phyloP scores from a whole-genome alignment of 345 rosid genomes.

The Euphorbia pulcherrima region DNA sequence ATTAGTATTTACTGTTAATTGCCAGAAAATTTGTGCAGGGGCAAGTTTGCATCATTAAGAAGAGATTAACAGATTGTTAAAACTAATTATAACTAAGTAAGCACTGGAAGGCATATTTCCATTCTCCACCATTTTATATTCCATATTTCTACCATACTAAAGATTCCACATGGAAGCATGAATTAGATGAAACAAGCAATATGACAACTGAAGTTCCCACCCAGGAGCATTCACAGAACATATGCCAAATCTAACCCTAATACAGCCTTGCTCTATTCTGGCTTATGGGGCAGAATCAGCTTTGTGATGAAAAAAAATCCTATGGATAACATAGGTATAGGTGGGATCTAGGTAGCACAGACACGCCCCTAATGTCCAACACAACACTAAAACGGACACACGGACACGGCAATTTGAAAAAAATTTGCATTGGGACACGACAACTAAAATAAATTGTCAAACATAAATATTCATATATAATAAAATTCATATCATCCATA shows the following conservation, averaged over 20 bases:
- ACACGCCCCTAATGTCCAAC: too few species aligned
- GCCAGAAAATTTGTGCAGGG: background rate
- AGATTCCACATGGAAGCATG: background rate
- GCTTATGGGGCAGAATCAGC: conserved; percentile 23
- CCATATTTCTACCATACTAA: conserved; percentile 9
- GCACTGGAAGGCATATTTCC: background rate
- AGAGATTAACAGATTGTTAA: background rate
- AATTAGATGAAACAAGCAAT: background rate
- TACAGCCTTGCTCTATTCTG: conserved; percentile 14
- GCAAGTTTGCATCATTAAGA: background rate
- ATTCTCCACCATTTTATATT: background rate
- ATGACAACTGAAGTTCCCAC: conserved; percentile 4
- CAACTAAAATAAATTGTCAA: too few species aligned
- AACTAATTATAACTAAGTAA: background rate
- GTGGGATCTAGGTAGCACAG: too few species aligned
- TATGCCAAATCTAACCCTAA: conserved; percentile 27
- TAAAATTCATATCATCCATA: too few species aligned
- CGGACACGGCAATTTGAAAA: too few species aligned
- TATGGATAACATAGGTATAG: conserved; percentile 32
- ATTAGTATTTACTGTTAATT: background rate
- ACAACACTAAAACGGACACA: too few species aligned
- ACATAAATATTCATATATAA: too few species aligned
- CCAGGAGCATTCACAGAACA: background rate
- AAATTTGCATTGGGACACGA: too few species aligned
- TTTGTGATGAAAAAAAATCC: conserved; percentile 26